Evolutionary conservation across 495 filamentous ascomycete species (phyloP), one percentile per base, ranked within the genome.

Genomic region (Penicillium angulare): DNA sequence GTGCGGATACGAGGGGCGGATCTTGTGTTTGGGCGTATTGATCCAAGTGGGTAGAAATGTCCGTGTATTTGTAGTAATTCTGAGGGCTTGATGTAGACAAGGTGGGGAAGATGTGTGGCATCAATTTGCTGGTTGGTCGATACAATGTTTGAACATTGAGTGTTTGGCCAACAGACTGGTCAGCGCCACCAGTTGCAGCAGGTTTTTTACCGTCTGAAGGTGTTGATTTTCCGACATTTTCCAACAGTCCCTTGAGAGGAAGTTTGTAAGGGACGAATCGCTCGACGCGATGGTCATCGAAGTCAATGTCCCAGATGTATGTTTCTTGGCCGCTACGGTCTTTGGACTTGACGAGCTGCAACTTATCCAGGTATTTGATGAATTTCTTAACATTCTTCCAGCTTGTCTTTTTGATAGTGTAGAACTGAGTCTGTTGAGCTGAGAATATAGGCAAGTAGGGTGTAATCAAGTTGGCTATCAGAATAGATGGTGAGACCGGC

Each of bases 321-420:
- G 80, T 81, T 60, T 89, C 86, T 38, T 81, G 75, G 5, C 85
- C 83, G 48, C 75, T 81, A 31, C 82, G 79, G 24, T 87, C 85
- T 60, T 89, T 89, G 26, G 75, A 78, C 54, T 82, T 86, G 34
- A 88, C 63, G 10, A 87, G 61, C 5, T 73, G 60, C 43, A 81
- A 67, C 59, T 87, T 88, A 60, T 88, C 86, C 7, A 89, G 65
- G 26, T 78, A 65, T 61, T 88, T 89, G 65, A 89, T 82, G 63
- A 88, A 88, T 51, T 88, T 89, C 50, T 82, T 84, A 34, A 83
- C 76, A 47, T 82, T 88, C 66, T 89, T 89, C 79, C 85, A 87
- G 63, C 79, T 85, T 5, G 85, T 85, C 66, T 86, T 89, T 69
- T 88, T 89, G 61, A 89, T 84, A 55, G 82, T 79, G 26, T 88